These are phyloP conservation scores for Phialophora tarda DNA, from an alignment of 2,329 filamentous ascomycete genomes.

Conservation along the genomic window DNA sequence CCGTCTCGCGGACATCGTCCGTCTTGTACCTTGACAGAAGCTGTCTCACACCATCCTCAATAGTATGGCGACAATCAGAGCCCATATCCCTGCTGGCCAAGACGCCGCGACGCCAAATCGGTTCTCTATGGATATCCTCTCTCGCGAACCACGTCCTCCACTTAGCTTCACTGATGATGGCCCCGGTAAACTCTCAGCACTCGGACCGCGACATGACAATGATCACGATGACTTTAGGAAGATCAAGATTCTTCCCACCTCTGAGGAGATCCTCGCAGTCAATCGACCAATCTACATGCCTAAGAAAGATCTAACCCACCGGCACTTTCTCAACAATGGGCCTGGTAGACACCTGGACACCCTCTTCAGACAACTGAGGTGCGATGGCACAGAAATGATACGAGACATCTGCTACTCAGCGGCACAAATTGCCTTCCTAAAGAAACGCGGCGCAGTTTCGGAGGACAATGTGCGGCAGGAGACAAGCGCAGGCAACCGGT, in stretches of 20 bases:
- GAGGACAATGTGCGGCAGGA: constrained; percentile 24
- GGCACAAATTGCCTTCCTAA: constrained; percentile 32
- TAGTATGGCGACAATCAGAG: not conserved
- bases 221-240: constrained; percentile 45
- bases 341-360: constrained; percentile 44
- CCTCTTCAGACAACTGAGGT: constrained; percentile 48
- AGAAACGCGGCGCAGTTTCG: too few relatives aligned
- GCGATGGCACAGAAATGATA: constrained; percentile 45
- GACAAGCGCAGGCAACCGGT: constrained; percentile 27
- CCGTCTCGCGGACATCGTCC: too few relatives aligned
- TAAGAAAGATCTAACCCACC: constrained; percentile 39
- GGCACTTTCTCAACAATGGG: constrained; percentile 42
- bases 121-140: constrained; percentile 11
- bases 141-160: constrained; percentile 24
- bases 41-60: not conserved
- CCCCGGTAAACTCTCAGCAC: constrained; percentile 38
- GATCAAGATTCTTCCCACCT: constrained; percentile 47
- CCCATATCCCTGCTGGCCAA: not conserved
- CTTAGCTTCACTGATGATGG: constrained; percentile 38
- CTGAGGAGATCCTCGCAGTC: constrained; percentile 44
- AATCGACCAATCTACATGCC: constrained; percentile 45
- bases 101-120: not conserved
- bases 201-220: constrained; percentile 46
- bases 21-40: not conserved
- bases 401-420: constrained; percentile 43